Conservation (phyloP, 1,139 yeast species). For the Suhomyces wounanorum region DNA sequence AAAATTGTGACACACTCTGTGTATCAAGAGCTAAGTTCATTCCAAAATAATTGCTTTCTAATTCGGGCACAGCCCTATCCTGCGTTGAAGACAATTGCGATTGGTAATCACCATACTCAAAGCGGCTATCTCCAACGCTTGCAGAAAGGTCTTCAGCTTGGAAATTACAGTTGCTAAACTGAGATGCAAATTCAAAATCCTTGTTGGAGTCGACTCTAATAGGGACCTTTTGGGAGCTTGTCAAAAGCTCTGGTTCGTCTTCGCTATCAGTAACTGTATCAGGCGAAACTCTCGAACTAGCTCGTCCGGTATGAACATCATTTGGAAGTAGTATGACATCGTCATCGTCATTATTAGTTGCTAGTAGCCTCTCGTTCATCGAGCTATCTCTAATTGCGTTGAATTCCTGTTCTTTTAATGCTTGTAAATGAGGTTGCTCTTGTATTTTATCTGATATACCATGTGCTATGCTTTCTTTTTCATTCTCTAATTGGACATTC, state of each 20-base stretch:
- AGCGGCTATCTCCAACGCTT: conserved; percentile 2
- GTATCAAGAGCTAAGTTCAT: neutral
- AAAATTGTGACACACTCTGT: neutral
- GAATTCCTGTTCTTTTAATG: neutral
- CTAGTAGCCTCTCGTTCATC: too few species aligned
- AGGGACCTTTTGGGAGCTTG: conserved; percentile 5
- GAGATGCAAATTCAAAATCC: conserved; percentile 3
- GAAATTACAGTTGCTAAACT: conserved; percentile 14
- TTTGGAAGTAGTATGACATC: conserved; percentile 10
- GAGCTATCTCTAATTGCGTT: too few species aligned
- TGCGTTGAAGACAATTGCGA: conserved; percentile 4
- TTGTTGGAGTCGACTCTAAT: neutral
- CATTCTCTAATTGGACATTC: neutral
- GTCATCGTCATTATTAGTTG: conserved; percentile 4
- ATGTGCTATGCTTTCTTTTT: neutral
- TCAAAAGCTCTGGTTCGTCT: conserved; percentile 16
- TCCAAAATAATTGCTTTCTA: neutral
- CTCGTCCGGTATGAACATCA: neutral
- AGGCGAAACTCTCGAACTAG: neutral
- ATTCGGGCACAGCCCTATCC: conserved; percentile 5
- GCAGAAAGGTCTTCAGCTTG: conserved; percentile 15
- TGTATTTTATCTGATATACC: too few species aligned
- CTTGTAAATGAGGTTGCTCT: neutral
- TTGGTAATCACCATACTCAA: conserved; percentile 2
- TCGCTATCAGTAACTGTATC: conserved; percentile 19